Evolutionary conservation across 768 basidiomycete genomes (phyloP), one percentile per base, ranked within the genome.

Genomic region (Leccinum fibrillosum): DNA sequence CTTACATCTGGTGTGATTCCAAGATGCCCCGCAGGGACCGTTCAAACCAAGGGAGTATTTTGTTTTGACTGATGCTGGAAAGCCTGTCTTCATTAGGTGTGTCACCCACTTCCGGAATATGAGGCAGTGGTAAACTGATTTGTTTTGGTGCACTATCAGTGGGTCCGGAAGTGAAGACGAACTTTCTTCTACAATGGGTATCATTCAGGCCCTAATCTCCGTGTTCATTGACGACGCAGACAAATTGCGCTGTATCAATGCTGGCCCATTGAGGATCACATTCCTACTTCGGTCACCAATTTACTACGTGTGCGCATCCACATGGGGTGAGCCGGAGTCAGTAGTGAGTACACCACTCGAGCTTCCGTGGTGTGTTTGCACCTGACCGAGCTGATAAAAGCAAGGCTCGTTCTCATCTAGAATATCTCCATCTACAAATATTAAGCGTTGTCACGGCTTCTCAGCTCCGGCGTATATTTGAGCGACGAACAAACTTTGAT

Each of bases 281-380:
- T 96, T 99, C 71, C 74, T 95, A 7, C 79, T 95, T 51, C 85
- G 94, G 30, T 70, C 91, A 6, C 97, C 97, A 4, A 74, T 99
- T 19, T 98, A 98, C 73, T 92, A 95, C 66, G 93, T 88, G 28
- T 95, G 91, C 61, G 87, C 86, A 12, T 94, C 93, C 21, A 86
- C 89, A 11, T 96, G 92, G 92, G 91, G 91, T 12, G 97, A 98
- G 73, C 96, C 97, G 0, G 97, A 98, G 74, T 92, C 90, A 60
- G 88, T 98, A 62, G 95, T 98, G 76, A 75, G 92, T 78, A 53
- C 57, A 35, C 17, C 44, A 17, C 15, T 21, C 25, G 26, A 26
- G 8, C 23, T 19, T 49, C 30, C 30, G 48, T 37, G 48, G 34
- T 34, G 25, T 48, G 25, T 51, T 53, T 49, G 52, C 53, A 57